Percentiles rank a stretch among this genome's conserved stretches.
phyloP scores from a whole-genome alignment of 1,284 basidiomycete genomes.

The Coniferiporia weirii region DNA sequence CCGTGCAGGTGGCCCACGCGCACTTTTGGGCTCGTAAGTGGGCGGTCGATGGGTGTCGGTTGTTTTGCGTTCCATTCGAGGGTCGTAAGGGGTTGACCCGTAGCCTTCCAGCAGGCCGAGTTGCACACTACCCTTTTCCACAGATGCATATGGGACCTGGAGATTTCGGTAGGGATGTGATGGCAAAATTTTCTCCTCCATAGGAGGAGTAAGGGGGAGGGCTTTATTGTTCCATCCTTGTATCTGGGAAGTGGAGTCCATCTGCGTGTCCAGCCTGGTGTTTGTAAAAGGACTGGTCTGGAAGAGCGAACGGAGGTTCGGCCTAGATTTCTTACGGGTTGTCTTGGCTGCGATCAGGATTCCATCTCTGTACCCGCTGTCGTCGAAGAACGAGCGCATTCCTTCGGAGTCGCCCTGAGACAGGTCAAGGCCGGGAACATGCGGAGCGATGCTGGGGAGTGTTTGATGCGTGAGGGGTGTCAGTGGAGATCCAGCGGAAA shows the following conservation, averaged over 20 bases:
- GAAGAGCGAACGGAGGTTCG: slow-evolving; percentile 14
- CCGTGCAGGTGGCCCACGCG: neutral
- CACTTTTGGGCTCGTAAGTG: neutral
- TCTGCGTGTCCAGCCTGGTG: neutral
- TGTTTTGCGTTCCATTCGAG: neutral
- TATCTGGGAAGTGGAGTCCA: neutral
- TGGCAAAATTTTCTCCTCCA: neutral
- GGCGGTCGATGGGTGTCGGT: neutral
- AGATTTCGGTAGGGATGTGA: neutral
- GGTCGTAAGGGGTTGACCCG: neutral
- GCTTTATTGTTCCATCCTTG: neutral
- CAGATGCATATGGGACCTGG: neutral
- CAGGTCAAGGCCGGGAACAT: neutral
- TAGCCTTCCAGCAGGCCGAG: neutral
- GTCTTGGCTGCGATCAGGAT: neutral
- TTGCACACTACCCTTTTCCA: neutral
- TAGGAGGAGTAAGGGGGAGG: neutral
- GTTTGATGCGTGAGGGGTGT: neutral
- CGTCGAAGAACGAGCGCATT: slow-evolving; percentile 17
- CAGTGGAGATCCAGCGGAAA: slow-evolving; percentile 6
- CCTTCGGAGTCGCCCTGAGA: neutral
- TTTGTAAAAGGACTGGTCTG: neutral
- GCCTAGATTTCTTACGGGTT: slow-evolving; percentile 10
- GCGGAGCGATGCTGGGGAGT: neutral
- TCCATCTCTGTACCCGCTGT: slow-evolving; percentile 14